Percentiles rank a stretch among this genome's conserved stretches.
Evolutionary conservation across 805 yeast genomes (phyloP).

Genomic region (Kodamaea neixiangensis): DNA sequence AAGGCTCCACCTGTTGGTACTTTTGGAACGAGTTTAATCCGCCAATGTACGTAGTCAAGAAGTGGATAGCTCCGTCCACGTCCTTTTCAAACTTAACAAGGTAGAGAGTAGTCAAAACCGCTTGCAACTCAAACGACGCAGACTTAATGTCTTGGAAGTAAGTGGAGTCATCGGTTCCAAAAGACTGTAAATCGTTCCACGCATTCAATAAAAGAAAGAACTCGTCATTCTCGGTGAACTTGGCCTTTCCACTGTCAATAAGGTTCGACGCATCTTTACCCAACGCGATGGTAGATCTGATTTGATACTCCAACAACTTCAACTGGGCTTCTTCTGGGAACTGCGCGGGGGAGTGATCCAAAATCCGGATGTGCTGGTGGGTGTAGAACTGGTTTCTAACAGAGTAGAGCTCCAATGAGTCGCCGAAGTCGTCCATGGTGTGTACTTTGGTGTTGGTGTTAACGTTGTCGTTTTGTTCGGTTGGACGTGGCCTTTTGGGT

Average conservation of each 20-base stretch:
- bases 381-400: slow-evolving; percentile 63
- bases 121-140: slow-evolving; percentile 42
- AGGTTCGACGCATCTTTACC: slow-evolving; percentile 40
- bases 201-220: slow-evolving; percentile 41
- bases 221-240: slow-evolving; percentile 36
- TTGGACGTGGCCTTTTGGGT: slow-evolving; percentile 2
- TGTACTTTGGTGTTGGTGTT: slow-evolving; percentile 4
- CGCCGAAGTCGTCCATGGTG: slow-evolving; percentile 40
- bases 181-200: slow-evolving; percentile 44
- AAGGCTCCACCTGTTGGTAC: slow-evolving; percentile 41
- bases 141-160: slow-evolving; percentile 41
- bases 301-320: slow-evolving; percentile 42
- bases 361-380: slow-evolving; percentile 52
- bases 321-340: slow-evolving; percentile 39
- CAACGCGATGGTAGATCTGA: slow-evolving; percentile 41
- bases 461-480: slow-evolving; percentile 6
- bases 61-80: slow-evolving; percentile 36
- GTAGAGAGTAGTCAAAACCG: slow-evolving; percentile 41
- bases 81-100: slow-evolving; percentile 38
- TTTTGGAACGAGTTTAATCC: slow-evolving; percentile 19
- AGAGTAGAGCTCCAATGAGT: slow-evolving; percentile 53
- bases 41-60: slow-evolving; percentile 32
- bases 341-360: slow-evolving; percentile 37
- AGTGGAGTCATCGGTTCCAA: slow-evolving; percentile 45
- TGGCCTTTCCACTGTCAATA: slow-evolving; percentile 36